Percentiles rank a stretch among this genome's conserved stretches.
Evolutionary conservation across 2,329 filamentous ascomycete species (phyloP).

Genomic region (Neofusicoccum kwambonambiense): DNA sequence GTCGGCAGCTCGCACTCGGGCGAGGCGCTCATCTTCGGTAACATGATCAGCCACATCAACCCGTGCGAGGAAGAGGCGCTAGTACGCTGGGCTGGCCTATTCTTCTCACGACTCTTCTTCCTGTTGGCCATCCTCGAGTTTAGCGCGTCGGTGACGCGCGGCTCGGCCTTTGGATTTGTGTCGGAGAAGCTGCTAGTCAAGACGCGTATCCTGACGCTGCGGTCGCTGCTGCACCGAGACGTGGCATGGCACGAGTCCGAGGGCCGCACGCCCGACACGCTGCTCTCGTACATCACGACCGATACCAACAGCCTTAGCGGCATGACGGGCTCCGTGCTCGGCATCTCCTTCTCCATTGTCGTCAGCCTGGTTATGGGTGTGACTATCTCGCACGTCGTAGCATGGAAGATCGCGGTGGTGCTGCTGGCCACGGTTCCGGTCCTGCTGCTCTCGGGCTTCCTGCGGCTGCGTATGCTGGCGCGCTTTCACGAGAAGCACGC

Average conservation of each 20-base stretch:
- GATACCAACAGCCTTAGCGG: neutral
- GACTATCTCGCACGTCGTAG: constrained; percentile 48
- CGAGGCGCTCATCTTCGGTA: constrained; percentile 9
- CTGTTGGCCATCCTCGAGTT: constrained; percentile 6
- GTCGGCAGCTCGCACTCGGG: neutral
- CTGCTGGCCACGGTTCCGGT: constrained; percentile 76
- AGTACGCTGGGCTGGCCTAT: neutral
- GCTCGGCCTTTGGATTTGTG: constrained; percentile 1
- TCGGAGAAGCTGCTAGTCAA: constrained; percentile 4
- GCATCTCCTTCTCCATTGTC: constrained; percentile 59
- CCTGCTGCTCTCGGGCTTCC: constrained; percentile 75
- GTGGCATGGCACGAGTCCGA: constrained; percentile 11
- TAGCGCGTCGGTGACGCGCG: neutral
- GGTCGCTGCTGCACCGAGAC: neutral
- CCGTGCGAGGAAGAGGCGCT: neutral
- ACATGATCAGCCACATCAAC: constrained; percentile 1
- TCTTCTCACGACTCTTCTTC: constrained; percentile 5
- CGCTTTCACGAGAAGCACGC: constrained; percentile 65
- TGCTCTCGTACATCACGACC: constrained; percentile 6
- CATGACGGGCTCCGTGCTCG: constrained; percentile 35
- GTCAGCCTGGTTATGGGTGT: constrained; percentile 50
- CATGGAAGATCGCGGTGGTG: constrained; percentile 85
- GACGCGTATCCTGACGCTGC: constrained; percentile 2
- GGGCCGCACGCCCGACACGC: neutral
- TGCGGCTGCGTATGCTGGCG: constrained; percentile 80